phyloP scores from a whole-genome alignment of 2,329 filamentous ascomycete species.

The Colletotrichum ledebouriae region DNA sequence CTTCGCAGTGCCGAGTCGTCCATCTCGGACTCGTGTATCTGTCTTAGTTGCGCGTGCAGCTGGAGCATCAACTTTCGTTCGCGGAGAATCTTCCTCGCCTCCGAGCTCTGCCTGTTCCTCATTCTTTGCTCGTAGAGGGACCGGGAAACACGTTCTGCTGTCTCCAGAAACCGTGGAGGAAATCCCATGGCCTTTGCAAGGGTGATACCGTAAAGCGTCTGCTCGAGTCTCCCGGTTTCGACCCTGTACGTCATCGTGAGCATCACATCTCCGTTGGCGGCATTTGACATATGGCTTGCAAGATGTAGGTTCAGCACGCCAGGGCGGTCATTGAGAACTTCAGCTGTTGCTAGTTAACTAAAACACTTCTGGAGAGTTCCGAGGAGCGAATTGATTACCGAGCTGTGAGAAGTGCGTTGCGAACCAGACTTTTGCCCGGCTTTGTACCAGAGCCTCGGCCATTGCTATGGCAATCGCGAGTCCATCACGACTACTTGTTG shows the following conservation, averaged over 20 bases:
- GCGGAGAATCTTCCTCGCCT: slow-evolving; percentile 69
- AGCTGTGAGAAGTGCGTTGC: slow-evolving; percentile 93
- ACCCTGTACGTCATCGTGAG: slow-evolving; percentile 94
- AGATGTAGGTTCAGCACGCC: slow-evolving; percentile 90
- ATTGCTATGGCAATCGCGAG: slow-evolving; percentile 91
- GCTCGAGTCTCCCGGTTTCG: slow-evolving; percentile 75
- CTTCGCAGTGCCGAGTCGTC: slow-evolving; percentile 71
- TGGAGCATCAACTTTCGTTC: slow-evolving; percentile 80
- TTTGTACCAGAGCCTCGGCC: slow-evolving; percentile 87
- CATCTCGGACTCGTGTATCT: slow-evolving; percentile 76
- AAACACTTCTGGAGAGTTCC: background rate
- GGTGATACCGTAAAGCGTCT: slow-evolving; percentile 86
- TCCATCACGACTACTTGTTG: slow-evolving; percentile 90
- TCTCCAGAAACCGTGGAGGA: slow-evolving; percentile 74
- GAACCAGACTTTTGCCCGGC: slow-evolving; percentile 87
- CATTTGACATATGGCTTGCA: slow-evolving; percentile 72
- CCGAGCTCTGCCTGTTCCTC: slow-evolving; percentile 69
- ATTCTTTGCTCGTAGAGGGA: slow-evolving; percentile 71
- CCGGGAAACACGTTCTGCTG: slow-evolving; percentile 75
- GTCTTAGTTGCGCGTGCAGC: slow-evolving; percentile 78
- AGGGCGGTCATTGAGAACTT: slow-evolving; percentile 78
- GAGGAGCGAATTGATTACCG: slow-evolving; percentile 50
- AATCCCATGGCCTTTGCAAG: slow-evolving; percentile 82
- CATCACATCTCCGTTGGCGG: slow-evolving; percentile 64
- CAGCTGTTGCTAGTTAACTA: slow-evolving; percentile 58